These are phyloP conservation scores for Metschnikowia proteae DNA, from an alignment of 805 yeast genomes.

Conservation along the genomic window DNA sequence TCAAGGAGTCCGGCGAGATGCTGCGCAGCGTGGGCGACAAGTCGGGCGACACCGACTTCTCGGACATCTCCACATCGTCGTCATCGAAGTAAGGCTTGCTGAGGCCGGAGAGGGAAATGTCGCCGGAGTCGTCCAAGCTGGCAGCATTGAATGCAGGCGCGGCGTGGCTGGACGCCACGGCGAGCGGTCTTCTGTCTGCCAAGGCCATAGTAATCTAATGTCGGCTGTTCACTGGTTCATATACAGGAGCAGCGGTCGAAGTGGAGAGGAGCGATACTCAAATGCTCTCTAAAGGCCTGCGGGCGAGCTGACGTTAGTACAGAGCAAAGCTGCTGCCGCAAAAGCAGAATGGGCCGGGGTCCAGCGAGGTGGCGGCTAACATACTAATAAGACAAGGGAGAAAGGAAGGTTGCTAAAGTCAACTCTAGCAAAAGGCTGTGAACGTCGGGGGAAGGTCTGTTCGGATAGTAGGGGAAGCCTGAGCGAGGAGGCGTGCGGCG, in stretches of 20 bases:
- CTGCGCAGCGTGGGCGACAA: conserved; percentile 36
- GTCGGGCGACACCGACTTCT: conserved; percentile 12
- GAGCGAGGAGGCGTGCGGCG: background rate
- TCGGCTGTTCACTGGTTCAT: background rate
- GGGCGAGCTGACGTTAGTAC: conserved; percentile 2
- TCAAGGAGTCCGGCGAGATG: conserved; percentile 43
- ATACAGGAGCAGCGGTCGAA: background rate
- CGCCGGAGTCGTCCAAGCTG: conserved; percentile 15
- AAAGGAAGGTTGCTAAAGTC: conserved; percentile 2
- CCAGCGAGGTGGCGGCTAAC: background rate
- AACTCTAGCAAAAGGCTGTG: background rate
- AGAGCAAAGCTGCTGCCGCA: background rate
- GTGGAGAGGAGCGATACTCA: conserved; percentile 17
- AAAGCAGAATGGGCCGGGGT: background rate
- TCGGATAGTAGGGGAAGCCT: background rate
- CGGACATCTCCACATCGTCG: background rate
- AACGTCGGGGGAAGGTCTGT: background rate
- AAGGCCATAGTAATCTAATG: conserved; percentile 47
- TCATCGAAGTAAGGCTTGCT: background rate
- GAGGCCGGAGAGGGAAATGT: background rate
- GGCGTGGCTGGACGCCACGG: conserved; percentile 46
- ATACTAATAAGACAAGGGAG: conserved; percentile 2
- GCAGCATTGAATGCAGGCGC: conserved; percentile 40
- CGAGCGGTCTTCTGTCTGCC: conserved; percentile 64
- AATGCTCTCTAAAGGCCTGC: conserved; percentile 16